These are phyloP conservation scores for Cercospora sesami DNA, from an alignment of 2,329 filamentous ascomycete genomes.

Conservation along the genomic window DNA sequence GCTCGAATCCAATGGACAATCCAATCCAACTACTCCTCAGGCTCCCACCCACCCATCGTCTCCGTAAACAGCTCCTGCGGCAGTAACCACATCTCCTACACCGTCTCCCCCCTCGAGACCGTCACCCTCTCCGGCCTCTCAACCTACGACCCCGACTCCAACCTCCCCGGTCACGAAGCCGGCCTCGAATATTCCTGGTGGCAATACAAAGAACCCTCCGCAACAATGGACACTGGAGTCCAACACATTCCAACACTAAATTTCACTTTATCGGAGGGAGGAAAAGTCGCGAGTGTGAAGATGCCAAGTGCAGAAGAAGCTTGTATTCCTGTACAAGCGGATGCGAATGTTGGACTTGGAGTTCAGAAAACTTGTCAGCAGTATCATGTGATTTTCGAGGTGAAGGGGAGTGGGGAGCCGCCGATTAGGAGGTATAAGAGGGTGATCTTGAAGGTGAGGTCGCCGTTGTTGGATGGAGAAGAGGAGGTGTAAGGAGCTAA, in stretches of 20 bases:
- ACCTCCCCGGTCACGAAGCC: not conserved
- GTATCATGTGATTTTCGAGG: conserved; percentile 14
- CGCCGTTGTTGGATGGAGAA: not conserved
- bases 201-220: conserved; percentile 15
- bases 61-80: not conserved
- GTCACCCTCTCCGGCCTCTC: conserved; percentile 1
- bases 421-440: conserved; percentile 16
- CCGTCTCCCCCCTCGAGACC: not conserved
- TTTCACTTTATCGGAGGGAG: not conserved
- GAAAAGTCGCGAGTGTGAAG: not conserved
- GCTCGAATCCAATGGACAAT: conserved; percentile 46
- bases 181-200: conserved; percentile 14
- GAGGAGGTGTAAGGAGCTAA: no score
- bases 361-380: conserved; percentile 9
- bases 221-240: not conserved
- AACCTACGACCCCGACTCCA: conserved; percentile 9
- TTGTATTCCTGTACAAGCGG: conserved; percentile 4
- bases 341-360: not conserved
- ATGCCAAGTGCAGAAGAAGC: conserved; percentile 3
- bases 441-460: conserved; percentile 2
- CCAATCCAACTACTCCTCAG: not conserved
- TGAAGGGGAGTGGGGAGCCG: conserved; percentile 9
- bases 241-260: not conserved
- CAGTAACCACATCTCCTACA: not conserved
- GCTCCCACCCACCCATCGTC: conserved; percentile 15